Conservation (phyloP, 345 rosid species). For the Pugionium dolabratum region DNA sequence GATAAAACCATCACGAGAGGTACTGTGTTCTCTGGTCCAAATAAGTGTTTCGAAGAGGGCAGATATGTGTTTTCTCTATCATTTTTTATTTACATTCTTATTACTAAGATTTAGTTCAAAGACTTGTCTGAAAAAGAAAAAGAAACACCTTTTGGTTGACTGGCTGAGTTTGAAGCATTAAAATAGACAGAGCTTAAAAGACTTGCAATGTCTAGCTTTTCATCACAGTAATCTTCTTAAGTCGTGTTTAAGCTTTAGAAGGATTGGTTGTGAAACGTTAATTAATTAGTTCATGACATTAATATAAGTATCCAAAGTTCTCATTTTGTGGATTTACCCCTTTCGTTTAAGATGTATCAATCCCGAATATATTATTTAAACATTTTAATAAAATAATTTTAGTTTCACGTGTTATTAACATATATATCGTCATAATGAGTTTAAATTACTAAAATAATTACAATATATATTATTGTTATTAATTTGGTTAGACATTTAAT, state of each 20-base stretch:
- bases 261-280: no score
- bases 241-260: no score
- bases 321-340: background rate
- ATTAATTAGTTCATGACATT: no score
- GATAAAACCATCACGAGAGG: conserved; percentile 36
- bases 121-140: conserved; percentile 18
- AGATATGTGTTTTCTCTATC: conserved; percentile 12
- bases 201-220: no score
- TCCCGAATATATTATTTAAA: no score
- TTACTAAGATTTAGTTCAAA: conserved; percentile 7
- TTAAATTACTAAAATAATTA: no score
- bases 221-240: no score
- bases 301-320: conserved; percentile 10
- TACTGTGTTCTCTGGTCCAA: conserved; percentile 34
- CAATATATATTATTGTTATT: no score
- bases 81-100: conserved; percentile 15
- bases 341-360: background rate
- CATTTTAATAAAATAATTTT: no score
- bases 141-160: conserved; percentile 16
- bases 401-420: no score
- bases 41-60: conserved; percentile 21
- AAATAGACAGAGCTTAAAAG: conserved; percentile 3
- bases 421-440: no score
- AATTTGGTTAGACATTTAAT: no score
- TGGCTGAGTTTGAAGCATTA: conserved; percentile 31